Evolutionary conservation across 208 protist species (phyloP), one percentile per base, ranked within the genome.

Genomic region (Leishmania aethiopica): DNA sequence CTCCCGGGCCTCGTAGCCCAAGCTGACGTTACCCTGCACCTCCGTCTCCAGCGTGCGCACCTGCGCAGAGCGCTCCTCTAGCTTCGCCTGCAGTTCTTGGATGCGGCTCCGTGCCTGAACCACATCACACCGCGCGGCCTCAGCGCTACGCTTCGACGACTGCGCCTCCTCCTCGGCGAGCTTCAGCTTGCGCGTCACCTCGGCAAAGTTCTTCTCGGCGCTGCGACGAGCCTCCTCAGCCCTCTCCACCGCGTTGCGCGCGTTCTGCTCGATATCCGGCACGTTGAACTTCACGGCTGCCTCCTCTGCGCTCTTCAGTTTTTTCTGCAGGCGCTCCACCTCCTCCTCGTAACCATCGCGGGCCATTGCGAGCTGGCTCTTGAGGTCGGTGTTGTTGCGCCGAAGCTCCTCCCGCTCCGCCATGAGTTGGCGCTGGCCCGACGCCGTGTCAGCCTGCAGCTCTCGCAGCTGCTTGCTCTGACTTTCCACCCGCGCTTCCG

Each of bases 261-360:
- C 74, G 3, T 73, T 79, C 25, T 75, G 66, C 67, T 93, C 88
- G 57, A 84, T 71, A 6, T 89, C 89, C 45, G 79, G 88, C 64
- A 81, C 59, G 45, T 82, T 82, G 28, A 87, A 37, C 59, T 81
- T 59, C 55, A 80, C 77, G 13, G 80, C 77, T 8, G 82, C 81
- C 76, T 83, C 91, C 80, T 90, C 87, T 28, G 86, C 84, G 5
- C n/a, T 78, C 7, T 79, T 76, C 19, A 88, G 67, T 62, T 84
- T 84, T 77, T 72, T 67, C 77, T 84, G 84, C 55, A 92, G 75
- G 2, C 85, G 86, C 78, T 82, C 71, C 71, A 91, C 40, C 59
- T 94, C 91, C 78, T 92, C 91, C 69, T 87, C 92, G 70, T 95
- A 87, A 28, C 60, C 75, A 35, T 86, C 81, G 28, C 79, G 76